Base-by-base conservation (phyloP, 2,329 filamentous ascomycete species). In the Fusarium tanahbumbuense region DNA sequence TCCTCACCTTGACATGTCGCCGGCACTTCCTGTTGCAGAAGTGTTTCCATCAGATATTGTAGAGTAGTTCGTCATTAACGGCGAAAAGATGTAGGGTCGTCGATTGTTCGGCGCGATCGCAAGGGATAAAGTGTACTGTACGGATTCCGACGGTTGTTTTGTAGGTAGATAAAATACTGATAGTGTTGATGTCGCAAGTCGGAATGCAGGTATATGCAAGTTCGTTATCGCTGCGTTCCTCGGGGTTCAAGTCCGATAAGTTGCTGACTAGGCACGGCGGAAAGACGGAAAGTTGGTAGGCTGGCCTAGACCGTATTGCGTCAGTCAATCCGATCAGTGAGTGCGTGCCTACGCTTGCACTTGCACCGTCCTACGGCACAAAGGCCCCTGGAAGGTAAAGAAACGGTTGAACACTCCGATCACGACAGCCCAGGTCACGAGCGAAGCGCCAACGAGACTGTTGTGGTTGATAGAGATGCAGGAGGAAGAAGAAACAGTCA, bases 51-150 rank as follows among this genome's bases (percentile, higher is more conserved):
- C 79, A 77, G 83, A 77, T 65, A 88, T 84, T 58, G 83, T 84
- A 56, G 82, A 84, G 76, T 88, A 88, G 71, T 83, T 84, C 77
- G 84, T 83, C 87, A 88, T 88, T 81, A 79, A 71, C 67, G 47
- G 58, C 40, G 42, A 50, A 54, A 37, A 46, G 50, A 42, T 52
- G 37, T 52, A 52, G 41, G 45, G 37, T 44, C 27, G 42, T 54
- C 47, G 52, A 25, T 46, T 23, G 28, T 60, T 68, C 55, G 52
- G 47, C 64, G 52, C 52, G 55, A 52, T 70, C 52, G 68, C 53
- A 34, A 60, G 44, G 44, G 16, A 16, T 22, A 44, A 18, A 25
- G 45, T 28, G 49, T 20, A 22, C 40, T 30, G 45, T 32, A 52
- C 15, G 25, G 40, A 25, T 41, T 48, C 54, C 9, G 47, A 23